Evolutionary conservation across 164 flowering plant genomes (phyloP).

Genomic region (Sextonia rubra): DNA sequence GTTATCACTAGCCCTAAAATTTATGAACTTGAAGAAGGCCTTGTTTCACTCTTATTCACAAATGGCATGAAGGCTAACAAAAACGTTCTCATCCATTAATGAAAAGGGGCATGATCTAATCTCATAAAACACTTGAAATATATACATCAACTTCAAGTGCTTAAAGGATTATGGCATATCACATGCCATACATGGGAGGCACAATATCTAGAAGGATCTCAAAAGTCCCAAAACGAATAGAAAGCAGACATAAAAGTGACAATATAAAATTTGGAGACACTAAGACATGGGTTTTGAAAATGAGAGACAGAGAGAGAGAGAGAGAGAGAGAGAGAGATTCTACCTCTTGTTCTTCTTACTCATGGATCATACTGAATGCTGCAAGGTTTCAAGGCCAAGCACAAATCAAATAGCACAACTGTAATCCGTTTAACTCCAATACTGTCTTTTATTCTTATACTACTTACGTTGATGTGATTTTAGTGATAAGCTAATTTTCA

Average conservation of each 20-base stretch:
- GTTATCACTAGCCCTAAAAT: too few relatives aligned
- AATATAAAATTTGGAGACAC: conserved; percentile 17
- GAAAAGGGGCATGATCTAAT: neutral
- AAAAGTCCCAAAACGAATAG: conserved; percentile 18
- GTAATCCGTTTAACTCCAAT: neutral
- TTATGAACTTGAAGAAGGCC: neutral
- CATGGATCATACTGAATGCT: neutral
- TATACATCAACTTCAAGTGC: neutral
- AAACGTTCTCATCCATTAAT: neutral
- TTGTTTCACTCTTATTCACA: neutral
- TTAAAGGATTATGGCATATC: neutral
- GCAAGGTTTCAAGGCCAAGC: neutral
- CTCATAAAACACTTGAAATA: neutral
- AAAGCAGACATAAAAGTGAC: conserved; percentile 15
- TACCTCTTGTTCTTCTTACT: neutral
- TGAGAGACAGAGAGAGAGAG: conserved; percentile 9
- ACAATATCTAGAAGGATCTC: conserved; percentile 17
- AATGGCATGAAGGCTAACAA: neutral
- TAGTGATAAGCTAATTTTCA: neutral
- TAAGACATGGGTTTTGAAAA: neutral
- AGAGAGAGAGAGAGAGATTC: conserved; percentile 5
- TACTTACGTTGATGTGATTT: conserved; percentile 20
- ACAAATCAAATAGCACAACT: neutral
- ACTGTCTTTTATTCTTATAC: neutral
- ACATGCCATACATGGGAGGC: conserved; percentile 13